These are phyloP conservation scores for Gaertneriomyces sp. DNA, from an alignment of 192 early-diverging fungal genomes.

Conservation along the genomic window DNA sequence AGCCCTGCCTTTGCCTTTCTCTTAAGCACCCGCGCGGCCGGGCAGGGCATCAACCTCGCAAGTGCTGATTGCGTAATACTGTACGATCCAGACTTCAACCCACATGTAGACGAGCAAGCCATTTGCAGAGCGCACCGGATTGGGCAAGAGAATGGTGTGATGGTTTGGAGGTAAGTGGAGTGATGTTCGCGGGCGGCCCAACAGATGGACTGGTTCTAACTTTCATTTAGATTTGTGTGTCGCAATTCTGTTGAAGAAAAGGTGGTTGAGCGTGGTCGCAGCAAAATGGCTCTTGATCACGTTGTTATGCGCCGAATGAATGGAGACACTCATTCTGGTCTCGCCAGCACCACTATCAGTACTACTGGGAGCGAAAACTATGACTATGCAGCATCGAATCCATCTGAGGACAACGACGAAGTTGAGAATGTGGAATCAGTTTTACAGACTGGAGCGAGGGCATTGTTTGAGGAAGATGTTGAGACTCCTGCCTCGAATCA, in stretches of 20 bases:
- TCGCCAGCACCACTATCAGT: too few relatives aligned
- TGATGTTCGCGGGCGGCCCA: too few relatives aligned
- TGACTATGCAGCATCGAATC: too few relatives aligned
- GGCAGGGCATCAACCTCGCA: conserved; percentile 68
- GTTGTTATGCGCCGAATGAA: too few relatives aligned
- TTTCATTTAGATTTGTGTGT: conserved; percentile 64
- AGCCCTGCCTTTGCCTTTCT: conserved; percentile 64
- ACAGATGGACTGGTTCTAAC: too few relatives aligned
- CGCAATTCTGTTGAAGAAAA: conserved; percentile 50
- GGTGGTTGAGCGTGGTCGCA: too few relatives aligned
- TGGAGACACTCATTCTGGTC: too few relatives aligned
- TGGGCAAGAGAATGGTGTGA: conserved; percentile 65
- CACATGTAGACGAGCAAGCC: conserved; percentile 69
- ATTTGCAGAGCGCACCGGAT: conserved; percentile 73
- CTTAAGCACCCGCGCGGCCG: conserved; percentile 69
- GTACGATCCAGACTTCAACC: conserved; percentile 72
- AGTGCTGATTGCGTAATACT: conserved; percentile 74
- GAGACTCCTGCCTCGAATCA: background rate
- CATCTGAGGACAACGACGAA: too few relatives aligned
- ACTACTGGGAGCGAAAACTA: too few relatives aligned
- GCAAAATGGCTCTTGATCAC: too few relatives aligned
- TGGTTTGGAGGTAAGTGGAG: too few relatives aligned
- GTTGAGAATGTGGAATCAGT: conserved; percentile 58
- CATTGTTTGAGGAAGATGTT: conserved; percentile 60
- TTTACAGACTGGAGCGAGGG: conserved; percentile 64